Percentiles rank a stretch among this genome's conserved stretches.
These are phyloP conservation scores for Ogataea saltuana DNA, from an alignment of 805 yeast species.

Conservation along the genomic window DNA sequence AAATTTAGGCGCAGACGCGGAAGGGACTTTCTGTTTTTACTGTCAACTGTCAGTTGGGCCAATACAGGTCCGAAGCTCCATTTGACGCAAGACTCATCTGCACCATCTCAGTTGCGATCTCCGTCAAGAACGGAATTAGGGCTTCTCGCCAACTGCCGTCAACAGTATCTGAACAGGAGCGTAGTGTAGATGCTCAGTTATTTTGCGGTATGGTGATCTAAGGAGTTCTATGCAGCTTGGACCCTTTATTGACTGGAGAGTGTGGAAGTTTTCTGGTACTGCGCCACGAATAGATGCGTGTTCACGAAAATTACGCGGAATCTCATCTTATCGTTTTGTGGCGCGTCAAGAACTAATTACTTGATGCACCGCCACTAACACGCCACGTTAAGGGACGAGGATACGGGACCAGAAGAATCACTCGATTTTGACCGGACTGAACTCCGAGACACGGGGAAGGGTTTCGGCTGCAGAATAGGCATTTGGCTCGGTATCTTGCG, in stretches of 20 bases:
- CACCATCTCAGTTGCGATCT: too few species aligned
- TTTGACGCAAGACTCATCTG: background rate
- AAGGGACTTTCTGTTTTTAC: background rate
- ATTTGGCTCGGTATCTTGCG: too few species aligned
- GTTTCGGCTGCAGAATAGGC: too few species aligned
- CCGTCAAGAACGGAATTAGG: too few species aligned
- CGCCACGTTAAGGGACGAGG: too few species aligned
- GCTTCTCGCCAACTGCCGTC: too few species aligned
- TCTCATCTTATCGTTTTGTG: background rate
- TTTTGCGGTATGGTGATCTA: too few species aligned
- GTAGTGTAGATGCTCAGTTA: too few species aligned
- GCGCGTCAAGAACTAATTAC: background rate
- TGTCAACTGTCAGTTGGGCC: background rate
- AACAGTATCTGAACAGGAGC: too few species aligned
- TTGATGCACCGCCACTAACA: background rate
- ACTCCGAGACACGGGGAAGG: background rate
- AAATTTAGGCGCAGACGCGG: background rate
- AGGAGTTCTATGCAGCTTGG: too few species aligned
- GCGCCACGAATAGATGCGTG: background rate
- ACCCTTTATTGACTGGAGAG: background rate
- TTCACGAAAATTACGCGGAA: constrained; percentile 3
- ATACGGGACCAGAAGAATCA: background rate
- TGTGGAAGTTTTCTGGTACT: background rate
- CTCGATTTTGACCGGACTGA: background rate
- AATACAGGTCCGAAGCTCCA: background rate